Conservation (phyloP, 2,329 filamentous ascomycete genomes). For the Dothideomycetes sp. region DNA sequence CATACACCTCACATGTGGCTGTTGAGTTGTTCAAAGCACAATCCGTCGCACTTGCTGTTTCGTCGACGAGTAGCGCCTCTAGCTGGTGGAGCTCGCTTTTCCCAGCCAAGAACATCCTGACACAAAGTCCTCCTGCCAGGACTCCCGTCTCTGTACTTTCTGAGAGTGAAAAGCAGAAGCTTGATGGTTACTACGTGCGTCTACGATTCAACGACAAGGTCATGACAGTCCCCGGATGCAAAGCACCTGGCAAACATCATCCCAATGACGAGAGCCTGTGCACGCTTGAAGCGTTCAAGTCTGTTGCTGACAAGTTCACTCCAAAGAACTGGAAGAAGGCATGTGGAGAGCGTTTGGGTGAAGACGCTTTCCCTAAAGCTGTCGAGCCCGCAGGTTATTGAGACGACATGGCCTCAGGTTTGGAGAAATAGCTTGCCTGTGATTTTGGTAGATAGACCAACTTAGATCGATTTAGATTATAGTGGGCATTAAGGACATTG, state of each 20-base stretch:
- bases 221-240: conserved; percentile 75
- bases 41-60: conserved; percentile 17
- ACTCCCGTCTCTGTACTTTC: conserved; percentile 49
- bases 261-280: conserved; percentile 83
- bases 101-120: conserved; percentile 15
- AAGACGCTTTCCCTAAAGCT: conserved; percentile 40
- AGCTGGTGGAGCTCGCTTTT: conserved; percentile 31
- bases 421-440: too few species aligned
- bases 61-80: conserved; percentile 20
- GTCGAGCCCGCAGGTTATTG: conserved; percentile 13
- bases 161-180: conserved; percentile 46
- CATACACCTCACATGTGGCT: conserved; percentile 85
- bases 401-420: too few species aligned
- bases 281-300: conserved; percentile 85
- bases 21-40: conserved; percentile 72
- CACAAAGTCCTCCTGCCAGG: conserved; percentile 30
- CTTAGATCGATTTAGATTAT: too few species aligned
- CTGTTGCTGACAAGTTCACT: conserved; percentile 82
- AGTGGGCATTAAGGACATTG: too few species aligned
- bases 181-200: conserved; percentile 77
- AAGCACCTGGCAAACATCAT: conserved; percentile 66
- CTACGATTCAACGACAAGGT: conserved; percentile 83
- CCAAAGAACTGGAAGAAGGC: conserved; percentile 66
- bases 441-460: too few species aligned
- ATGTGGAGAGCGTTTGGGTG: conserved; percentile 50